Percentiles rank a stretch among this genome's conserved stretches.
These are phyloP conservation scores for Adiantum capillusveneris DNA, from an alignment of 75 land plant species.

Conservation along the genomic window DNA sequence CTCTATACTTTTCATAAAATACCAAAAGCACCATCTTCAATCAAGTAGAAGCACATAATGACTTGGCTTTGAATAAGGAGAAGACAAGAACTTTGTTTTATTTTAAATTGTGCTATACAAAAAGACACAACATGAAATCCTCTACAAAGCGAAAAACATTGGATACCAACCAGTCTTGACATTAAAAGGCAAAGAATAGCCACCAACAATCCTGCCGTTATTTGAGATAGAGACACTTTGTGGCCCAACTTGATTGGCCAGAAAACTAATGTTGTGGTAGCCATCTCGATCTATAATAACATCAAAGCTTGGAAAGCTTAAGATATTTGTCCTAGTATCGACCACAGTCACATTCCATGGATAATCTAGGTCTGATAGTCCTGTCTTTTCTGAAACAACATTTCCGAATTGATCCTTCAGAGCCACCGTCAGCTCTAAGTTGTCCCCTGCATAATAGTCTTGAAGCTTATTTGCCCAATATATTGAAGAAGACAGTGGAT, in stretches of 20 bases:
- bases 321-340: not conserved
- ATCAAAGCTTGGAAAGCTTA: not conserved
- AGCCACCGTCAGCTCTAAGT: not conserved
- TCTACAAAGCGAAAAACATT: not conserved
- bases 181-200: not conserved
- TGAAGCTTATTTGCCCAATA: not conserved
- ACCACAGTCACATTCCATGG: conserved; percentile 2
- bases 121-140: no score
- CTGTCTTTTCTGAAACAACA: conserved; percentile 2
- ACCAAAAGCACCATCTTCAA: no score
- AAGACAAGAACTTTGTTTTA: no score
- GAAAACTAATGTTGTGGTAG: not conserved
- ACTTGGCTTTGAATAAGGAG: no score
- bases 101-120: no score
- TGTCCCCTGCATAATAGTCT: not conserved
- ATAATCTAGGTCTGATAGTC: not conserved
- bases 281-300: not conserved
- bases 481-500: not conserved
- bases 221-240: not conserved
- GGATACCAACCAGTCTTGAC: not conserved
- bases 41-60: no score
- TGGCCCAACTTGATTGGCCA: not conserved
- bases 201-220: not conserved
- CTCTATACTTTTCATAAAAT: no score
- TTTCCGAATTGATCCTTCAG: not conserved